Conservation (phyloP, 306 rosid genomes). For the Sophora flavescens region DNA sequence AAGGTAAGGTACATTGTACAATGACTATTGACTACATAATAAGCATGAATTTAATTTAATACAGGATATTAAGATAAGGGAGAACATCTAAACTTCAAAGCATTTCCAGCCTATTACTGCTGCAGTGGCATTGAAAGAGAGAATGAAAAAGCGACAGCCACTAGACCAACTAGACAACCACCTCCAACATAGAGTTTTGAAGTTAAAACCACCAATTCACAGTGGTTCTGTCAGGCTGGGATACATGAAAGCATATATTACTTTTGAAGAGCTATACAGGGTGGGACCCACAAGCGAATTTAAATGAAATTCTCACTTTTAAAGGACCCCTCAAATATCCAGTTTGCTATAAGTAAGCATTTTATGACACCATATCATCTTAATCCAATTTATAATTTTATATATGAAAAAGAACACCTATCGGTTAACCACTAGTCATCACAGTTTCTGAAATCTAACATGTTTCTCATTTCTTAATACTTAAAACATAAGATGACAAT, state of each 20-base stretch:
- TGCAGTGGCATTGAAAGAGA: slow-evolving; percentile 14
- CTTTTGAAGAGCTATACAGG: slow-evolving; percentile 1
- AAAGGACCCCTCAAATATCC: slow-evolving; percentile 16
- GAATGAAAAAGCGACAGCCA: slow-evolving; percentile 17
- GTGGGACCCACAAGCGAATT: not conserved
- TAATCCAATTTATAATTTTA: slow-evolving; percentile 21
- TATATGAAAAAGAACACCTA: not conserved
- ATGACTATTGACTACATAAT: slow-evolving; percentile 8
- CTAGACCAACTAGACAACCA: slow-evolving; percentile 33
- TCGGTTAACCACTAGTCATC: slow-evolving; percentile 4
- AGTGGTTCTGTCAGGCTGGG: slow-evolving; percentile 3
- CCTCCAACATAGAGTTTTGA: slow-evolving; percentile 26
- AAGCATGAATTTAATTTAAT: slow-evolving; percentile 26
- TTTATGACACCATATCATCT: slow-evolving; percentile 22
- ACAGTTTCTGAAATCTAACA: slow-evolving; percentile 40
- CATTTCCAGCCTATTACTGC: slow-evolving; percentile 12
- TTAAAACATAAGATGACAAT: slow-evolving; percentile 36
- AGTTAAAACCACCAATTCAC: slow-evolving; percentile 26
- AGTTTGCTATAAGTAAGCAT: slow-evolving; percentile 28
- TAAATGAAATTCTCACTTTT: slow-evolving; percentile 25
- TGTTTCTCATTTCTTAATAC: not conserved
- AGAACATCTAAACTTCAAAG: slow-evolving; percentile 27
- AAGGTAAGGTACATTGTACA: not conserved
- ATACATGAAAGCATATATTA: not conserved
- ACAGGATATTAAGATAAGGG: not conserved